These are phyloP conservation scores for Solanum verrucosum DNA, from an alignment of 257 asterid species.

Conservation along the genomic window DNA sequence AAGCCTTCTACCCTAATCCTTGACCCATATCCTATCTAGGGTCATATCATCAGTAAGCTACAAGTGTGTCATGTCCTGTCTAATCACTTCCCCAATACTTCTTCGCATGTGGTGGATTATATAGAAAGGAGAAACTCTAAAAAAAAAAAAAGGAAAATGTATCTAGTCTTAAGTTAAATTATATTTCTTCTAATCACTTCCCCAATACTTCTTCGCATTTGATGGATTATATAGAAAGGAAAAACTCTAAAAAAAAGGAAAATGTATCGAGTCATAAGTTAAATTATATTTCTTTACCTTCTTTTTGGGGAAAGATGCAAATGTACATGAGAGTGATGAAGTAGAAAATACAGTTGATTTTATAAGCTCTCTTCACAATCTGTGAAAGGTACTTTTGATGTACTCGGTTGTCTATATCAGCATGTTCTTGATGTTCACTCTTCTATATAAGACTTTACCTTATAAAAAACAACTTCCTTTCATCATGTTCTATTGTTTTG, in stretches of 20 bases:
- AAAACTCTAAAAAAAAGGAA: background rate
- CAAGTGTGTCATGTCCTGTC: background rate
- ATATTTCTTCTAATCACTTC: background rate
- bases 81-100: background rate
- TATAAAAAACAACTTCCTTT: constrained; percentile 2
- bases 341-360: background rate
- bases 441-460: background rate
- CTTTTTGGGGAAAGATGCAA: background rate
- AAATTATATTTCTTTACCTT: background rate
- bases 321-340: background rate
- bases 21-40: background rate
- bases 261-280: background rate
- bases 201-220: background rate
- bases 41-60: background rate
- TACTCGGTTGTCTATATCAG: background rate
- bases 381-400: background rate
- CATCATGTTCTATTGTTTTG: background rate
- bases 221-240: background rate
- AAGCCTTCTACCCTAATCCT: background rate
- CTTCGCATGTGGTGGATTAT: background rate
- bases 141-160: background rate
- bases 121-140: background rate
- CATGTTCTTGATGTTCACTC: background rate
- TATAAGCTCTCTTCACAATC: background rate
- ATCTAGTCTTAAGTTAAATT: background rate